phyloP scores from a whole-genome alignment of 2,329 filamentous ascomycete species.

The Coniochaeta prunicola region DNA sequence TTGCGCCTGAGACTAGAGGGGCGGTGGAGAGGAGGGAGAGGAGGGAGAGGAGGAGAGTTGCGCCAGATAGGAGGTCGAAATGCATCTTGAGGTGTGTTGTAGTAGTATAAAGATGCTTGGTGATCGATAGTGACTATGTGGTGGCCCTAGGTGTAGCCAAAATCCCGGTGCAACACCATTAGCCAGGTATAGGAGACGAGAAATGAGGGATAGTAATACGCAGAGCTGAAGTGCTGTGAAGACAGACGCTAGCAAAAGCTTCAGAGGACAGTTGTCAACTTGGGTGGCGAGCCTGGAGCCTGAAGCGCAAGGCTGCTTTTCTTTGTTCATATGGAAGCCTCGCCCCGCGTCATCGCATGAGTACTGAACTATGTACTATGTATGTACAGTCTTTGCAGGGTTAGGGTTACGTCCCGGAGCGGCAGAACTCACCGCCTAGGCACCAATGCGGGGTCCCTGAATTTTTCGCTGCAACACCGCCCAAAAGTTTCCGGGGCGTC shows the following conservation, averaged over 20 bases:
- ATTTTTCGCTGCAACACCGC: constrained; percentile 2
- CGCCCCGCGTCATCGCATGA: neutral
- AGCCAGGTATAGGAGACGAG: neutral
- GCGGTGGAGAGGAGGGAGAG: neutral
- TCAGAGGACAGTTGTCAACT: constrained; percentile 2
- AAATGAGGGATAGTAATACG: neutral
- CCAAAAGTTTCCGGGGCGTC: neutral
- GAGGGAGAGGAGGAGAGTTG: constrained; percentile 2
- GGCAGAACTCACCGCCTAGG: neutral
- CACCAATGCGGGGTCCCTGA: neutral
- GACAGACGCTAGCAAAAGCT: neutral
- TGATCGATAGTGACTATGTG: neutral
- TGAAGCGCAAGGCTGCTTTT: neutral
- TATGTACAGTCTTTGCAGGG: neutral
- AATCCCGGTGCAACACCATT: neutral
- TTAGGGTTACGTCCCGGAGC: neutral
- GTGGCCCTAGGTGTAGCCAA: neutral
- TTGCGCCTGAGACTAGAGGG: constrained; percentile 13
- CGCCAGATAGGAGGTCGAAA: neutral
- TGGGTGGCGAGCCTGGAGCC: constrained; percentile 1
- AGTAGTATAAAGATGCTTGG: neutral
- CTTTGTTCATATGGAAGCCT: neutral
- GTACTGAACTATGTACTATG: neutral
- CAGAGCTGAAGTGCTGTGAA: neutral
- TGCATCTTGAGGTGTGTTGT: neutral